Percentiles rank a stretch among this genome's conserved stretches.
Conservation (phyloP, 345 rosid genomes). For the Melaleuca quinquenervia region DNA sequence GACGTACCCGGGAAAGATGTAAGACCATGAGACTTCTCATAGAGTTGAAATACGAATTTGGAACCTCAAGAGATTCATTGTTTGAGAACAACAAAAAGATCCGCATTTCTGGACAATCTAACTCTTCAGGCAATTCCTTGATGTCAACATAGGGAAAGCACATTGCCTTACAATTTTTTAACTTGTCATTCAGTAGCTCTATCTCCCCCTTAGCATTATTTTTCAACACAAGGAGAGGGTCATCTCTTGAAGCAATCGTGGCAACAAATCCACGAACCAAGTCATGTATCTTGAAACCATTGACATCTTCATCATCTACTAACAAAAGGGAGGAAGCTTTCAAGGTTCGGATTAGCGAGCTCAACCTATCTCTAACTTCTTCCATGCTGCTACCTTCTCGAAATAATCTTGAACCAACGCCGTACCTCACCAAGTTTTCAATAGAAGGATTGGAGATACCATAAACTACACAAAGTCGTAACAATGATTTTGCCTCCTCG, state of each 20-base stretch:
- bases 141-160: neutral
- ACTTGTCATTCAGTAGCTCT: neutral
- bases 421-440: neutral
- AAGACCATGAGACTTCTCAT: neutral
- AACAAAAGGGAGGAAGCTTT: neutral
- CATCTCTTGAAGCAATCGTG: neutral
- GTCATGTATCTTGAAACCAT: neutral
- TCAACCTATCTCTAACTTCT: neutral
- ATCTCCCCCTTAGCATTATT: neutral
- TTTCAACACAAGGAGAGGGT: neutral
- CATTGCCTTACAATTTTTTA: neutral
- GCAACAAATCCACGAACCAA: neutral
- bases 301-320: neutral
- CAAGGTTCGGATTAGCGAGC: neutral
- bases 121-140: neutral
- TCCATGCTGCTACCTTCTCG: neutral
- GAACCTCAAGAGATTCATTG: neutral
- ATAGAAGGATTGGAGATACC: neutral
- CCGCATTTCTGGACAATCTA: neutral
- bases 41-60: neutral
- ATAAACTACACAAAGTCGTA: rapidly evolving
- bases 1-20: neutral
- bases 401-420: rapidly evolving
- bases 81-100: neutral
- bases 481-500: neutral